These are phyloP conservation scores for Phytophthora lateralis DNA, from an alignment of 352 stramenopile species.

Conservation along the genomic window DNA sequence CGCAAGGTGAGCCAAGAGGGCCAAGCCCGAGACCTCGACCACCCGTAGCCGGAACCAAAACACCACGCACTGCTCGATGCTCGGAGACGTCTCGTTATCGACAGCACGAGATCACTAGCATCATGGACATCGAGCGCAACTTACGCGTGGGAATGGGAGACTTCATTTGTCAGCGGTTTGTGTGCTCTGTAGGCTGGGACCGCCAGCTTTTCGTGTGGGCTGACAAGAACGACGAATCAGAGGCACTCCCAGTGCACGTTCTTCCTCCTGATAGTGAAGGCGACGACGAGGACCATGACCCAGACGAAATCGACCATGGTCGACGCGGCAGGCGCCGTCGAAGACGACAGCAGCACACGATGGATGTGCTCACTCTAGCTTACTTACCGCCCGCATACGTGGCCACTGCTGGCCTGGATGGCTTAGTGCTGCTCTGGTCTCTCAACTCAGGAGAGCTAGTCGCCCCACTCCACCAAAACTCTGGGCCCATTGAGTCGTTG, in stretches of 20 bases:
- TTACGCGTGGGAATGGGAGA: slow-evolving; percentile 81
- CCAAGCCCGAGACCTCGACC: slow-evolving; percentile 15
- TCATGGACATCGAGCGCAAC: slow-evolving; percentile 82
- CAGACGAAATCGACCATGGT: slow-evolving; percentile 19
- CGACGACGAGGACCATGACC: slow-evolving; percentile 29
- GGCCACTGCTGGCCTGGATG: slow-evolving; percentile 68
- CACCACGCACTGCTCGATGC: slow-evolving; percentile 7
- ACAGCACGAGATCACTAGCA: slow-evolving; percentile 85
- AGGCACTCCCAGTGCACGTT: slow-evolving; percentile 62
- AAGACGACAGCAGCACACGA: slow-evolving; percentile 52
- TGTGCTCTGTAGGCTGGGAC: slow-evolving; percentile 87
- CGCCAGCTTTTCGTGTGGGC: slow-evolving; percentile 83
- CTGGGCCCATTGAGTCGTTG: slow-evolving; percentile 70
- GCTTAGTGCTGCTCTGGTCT: slow-evolving; percentile 78
- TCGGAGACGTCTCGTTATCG: slow-evolving; percentile 49
- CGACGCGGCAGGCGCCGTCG: slow-evolving; percentile 27
- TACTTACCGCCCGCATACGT: slow-evolving; percentile 79
- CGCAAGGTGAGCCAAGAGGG: slow-evolving; percentile 9
- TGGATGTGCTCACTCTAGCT: slow-evolving; percentile 70
- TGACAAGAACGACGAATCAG: slow-evolving; percentile 82
- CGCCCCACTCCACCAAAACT: slow-evolving; percentile 61
- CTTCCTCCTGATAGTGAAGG: slow-evolving; percentile 44
- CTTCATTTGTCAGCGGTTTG: slow-evolving; percentile 82
- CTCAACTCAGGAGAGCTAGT: slow-evolving; percentile 81
- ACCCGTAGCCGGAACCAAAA: not conserved